A percentile compares a stretch with the other conserved stretches of the same genome.
Conservation (phyloP, 208 protist genomes). For the Leishmania turanica region DNA sequence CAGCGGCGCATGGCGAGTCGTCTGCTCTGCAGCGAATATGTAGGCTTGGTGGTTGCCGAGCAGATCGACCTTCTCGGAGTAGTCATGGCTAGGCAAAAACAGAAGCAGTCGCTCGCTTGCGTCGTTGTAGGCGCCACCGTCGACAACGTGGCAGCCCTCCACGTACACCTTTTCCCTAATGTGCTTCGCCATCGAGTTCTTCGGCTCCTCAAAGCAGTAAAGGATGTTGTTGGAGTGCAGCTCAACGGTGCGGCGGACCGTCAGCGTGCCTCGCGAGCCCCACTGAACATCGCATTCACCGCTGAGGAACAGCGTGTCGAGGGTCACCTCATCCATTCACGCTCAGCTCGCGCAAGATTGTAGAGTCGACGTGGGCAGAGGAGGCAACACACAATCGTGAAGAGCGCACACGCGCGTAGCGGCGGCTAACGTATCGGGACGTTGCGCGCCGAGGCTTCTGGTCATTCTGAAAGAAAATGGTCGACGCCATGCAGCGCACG, state of each 20-base stretch:
- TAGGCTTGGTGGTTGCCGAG: constrained; percentile 38
- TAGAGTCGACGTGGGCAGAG: neutral
- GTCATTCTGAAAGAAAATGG: neutral
- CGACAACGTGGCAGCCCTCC: constrained; percentile 50
- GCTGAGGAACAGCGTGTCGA: constrained; percentile 54
- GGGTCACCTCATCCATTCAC: constrained; percentile 39
- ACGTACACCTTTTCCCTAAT: constrained; percentile 56
- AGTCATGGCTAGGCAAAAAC: constrained; percentile 54
- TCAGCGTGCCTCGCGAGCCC: constrained; percentile 21
- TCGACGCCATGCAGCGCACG: neutral
- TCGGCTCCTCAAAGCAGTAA: constrained; percentile 69
- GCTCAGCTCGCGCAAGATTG: neutral
- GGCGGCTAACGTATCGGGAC: neutral
- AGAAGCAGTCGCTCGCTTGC: constrained; percentile 38
- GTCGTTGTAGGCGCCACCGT: constrained; percentile 36
- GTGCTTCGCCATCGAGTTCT: constrained; percentile 65
- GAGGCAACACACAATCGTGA: neutral
- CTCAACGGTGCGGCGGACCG: constrained; percentile 51
- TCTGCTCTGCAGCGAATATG: constrained; percentile 24
- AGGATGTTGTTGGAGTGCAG: constrained; percentile 56
- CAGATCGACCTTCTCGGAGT: constrained; percentile 45
- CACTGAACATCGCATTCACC: constrained; percentile 38
- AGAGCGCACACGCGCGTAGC: neutral
- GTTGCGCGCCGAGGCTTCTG: neutral
- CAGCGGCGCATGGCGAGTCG: neutral